Percentiles rank a stretch among this genome's conserved stretches.
phyloP scores from a whole-genome alignment of 768 basidiomycete species.

The Mrakia gelida region DNA sequence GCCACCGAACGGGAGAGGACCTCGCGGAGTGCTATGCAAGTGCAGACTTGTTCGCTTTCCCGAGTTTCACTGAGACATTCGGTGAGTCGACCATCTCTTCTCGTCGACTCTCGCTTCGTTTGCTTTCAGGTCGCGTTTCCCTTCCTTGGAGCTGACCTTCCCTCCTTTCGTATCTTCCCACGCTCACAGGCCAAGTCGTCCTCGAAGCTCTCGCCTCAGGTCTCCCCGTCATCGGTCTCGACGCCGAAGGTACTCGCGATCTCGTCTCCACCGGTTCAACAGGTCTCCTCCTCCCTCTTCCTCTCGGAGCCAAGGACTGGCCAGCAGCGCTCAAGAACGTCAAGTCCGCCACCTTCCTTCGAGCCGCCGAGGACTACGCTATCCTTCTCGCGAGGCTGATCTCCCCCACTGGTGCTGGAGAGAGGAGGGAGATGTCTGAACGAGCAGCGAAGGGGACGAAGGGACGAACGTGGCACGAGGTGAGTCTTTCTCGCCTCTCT shows the following conservation, averaged over 20 bases:
- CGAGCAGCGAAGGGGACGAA: constrained; percentile 40
- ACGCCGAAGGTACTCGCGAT: constrained; percentile 49
- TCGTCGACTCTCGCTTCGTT: background rate
- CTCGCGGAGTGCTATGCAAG: constrained; percentile 49
- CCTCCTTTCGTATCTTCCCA: background rate
- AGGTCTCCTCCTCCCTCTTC: constrained; percentile 40
- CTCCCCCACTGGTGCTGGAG: constrained; percentile 26
- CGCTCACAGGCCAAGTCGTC: constrained; percentile 47
- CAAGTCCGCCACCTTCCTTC: constrained; percentile 31
- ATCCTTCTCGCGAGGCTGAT: constrained; percentile 35
- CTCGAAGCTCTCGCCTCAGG: constrained; percentile 50
- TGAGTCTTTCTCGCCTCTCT: constrained; percentile 30
- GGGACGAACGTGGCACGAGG: constrained; percentile 46
- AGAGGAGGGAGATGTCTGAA: constrained; percentile 37
- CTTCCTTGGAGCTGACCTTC: background rate
- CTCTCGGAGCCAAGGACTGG: constrained; percentile 32
- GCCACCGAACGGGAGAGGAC: constrained; percentile 45
- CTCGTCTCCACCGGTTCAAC: constrained; percentile 39
- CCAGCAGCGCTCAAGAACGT: constrained; percentile 32
- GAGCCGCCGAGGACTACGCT: constrained; percentile 38
- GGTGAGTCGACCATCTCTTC: constrained; percentile 4
- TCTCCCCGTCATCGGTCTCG: constrained; percentile 49
- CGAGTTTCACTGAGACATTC: constrained; percentile 43
- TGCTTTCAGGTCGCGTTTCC: background rate
- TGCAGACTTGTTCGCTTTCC: constrained; percentile 51